Conservation (phyloP, 1,284 basidiomycete genomes). For the Malassezia obtusa region DNA sequence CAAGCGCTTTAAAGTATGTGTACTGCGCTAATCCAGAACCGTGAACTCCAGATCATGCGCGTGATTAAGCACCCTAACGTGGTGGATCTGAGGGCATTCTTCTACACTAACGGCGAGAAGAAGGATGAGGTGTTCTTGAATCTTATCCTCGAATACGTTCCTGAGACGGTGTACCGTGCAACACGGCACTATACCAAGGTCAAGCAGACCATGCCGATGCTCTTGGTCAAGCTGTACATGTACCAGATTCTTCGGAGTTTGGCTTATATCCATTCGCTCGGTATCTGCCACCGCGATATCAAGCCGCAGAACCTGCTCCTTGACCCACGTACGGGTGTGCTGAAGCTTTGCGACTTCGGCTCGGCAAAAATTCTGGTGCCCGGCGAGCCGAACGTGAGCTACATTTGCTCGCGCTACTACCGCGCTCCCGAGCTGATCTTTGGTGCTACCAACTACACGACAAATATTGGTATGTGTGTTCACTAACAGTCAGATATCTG, state of each 20-base stretch:
- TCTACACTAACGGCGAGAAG: constrained; percentile 99
- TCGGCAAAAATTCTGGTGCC: constrained; percentile 96
- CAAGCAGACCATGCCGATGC: constrained; percentile 99
- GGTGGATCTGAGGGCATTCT: constrained; percentile 92
- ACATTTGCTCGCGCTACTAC: constrained; percentile 99
- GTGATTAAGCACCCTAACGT: constrained; percentile 96
- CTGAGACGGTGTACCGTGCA: constrained; percentile 97
- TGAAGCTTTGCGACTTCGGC: constrained; percentile 98
- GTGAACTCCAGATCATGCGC: constrained; percentile 98
- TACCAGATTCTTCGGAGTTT: constrained; percentile 93
- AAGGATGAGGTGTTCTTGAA: constrained; percentile 99
- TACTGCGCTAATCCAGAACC: constrained; percentile 60
- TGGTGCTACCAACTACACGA: constrained; percentile 99
- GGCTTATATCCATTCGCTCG: constrained; percentile 95
- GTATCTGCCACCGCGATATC: constrained; percentile 83
- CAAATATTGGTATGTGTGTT: constrained; percentile 73
- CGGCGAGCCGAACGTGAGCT: constrained; percentile 97
- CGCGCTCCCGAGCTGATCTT: constrained; percentile 98
- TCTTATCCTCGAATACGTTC: constrained; percentile 96
- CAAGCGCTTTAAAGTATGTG: constrained; percentile 93
- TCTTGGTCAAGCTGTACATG: constrained; percentile 97
- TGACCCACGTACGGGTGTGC: constrained; percentile 87
- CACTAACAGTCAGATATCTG: constrained; percentile 63
- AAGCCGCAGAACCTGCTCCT: constrained; percentile 97
- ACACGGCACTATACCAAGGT: constrained; percentile 98